Base-by-base conservation (phyloP, 2,329 filamentous ascomycete genomes). In the Penicillium frequentans region DNA sequence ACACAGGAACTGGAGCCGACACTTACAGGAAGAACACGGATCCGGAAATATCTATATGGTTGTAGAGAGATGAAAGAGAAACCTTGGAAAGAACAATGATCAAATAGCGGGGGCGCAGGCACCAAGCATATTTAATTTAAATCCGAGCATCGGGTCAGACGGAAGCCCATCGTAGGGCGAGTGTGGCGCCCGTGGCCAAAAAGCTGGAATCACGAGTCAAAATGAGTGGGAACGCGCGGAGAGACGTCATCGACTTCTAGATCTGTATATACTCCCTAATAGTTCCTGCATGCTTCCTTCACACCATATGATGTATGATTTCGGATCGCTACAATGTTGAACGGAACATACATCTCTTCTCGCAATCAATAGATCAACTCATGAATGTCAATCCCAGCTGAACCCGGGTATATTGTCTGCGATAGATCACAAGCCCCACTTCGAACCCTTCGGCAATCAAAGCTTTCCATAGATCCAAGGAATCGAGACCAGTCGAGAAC, bases 381-480 rank as follows among this genome's bases (percentile, higher is more conserved):
- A 21, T 39, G n/a, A 39, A 5, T 19, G 26, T 19, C 31, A n/a
- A 26, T 21, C 21, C 24, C 35, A 11, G 27, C 52, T 55, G 52
- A 42, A 49, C 26, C 26, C 23, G 23, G 23, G 23, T 19, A 42
- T 27, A 37, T 35, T 42, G 52, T 58, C 59, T 45, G 33, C 56
- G 54, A 61, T 59, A 59, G 56, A 61, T 59, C 59, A 61, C 44
- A 59, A 31, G 51, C 53, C 59, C 57, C 56, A 56, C 54, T 31
- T 48, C 47, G 23, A 55, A 55, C 27, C 52, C 52, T 44, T 50
- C 46, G 24, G 43, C 24, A 37, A 49, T 37, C 21, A 31, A 29
- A 49, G 27, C 14, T 50, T 46, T 50, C 48, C 48, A 50, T 39
- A 50, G 33, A 49, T 50, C 23, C 7, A 19, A 42, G 24, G 16